A percentile compares a stretch with the other conserved stretches of the same genome.
These are phyloP conservation scores for Hypoxylon perforatum DNA, from an alignment of 495 filamentous ascomycete species.

Conservation along the genomic window DNA sequence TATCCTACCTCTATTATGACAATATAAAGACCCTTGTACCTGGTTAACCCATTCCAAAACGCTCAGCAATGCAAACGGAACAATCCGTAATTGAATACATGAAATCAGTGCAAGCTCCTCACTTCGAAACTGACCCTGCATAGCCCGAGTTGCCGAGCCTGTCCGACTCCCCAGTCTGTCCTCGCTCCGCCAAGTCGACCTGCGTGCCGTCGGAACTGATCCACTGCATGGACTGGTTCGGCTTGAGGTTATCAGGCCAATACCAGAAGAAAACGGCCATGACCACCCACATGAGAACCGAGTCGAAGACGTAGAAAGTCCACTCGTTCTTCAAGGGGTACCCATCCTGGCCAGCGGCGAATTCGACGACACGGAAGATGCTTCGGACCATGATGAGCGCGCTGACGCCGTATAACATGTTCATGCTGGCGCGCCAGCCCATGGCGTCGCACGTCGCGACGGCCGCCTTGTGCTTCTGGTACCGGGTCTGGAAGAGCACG, in stretches of 20 bases:
- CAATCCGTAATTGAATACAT: background rate
- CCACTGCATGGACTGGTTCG: background rate
- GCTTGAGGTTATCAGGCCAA: slow-evolving; percentile 21
- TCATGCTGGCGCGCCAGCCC: slow-evolving; percentile 62
- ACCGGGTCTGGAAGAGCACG: slow-evolving; percentile 49
- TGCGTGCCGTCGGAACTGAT: slow-evolving; percentile 1
- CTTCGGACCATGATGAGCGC: slow-evolving; percentile 70
- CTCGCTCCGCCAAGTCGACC: slow-evolving; percentile 8
- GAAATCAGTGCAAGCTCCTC: background rate
- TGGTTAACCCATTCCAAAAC: no score
- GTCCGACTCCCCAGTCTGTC: slow-evolving; percentile 1
- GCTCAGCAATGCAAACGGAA: background rate
- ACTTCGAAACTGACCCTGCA: background rate
- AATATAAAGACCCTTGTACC: no score
- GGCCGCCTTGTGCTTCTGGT: slow-evolving; percentile 15
- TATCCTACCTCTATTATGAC: no score
- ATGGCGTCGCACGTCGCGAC: background rate
- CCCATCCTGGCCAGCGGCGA: slow-evolving; percentile 64
- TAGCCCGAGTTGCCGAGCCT: background rate
- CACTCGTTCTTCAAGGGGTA: slow-evolving; percentile 63
- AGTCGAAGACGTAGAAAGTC: slow-evolving; percentile 73
- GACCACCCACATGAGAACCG: slow-evolving; percentile 64
- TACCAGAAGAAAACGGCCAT: slow-evolving; percentile 51
- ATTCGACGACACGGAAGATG: slow-evolving; percentile 70
- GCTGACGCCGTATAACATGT: slow-evolving; percentile 65